Conservation (phyloP, 305 asterid species). For the Fraxinus paxiana region DNA sequence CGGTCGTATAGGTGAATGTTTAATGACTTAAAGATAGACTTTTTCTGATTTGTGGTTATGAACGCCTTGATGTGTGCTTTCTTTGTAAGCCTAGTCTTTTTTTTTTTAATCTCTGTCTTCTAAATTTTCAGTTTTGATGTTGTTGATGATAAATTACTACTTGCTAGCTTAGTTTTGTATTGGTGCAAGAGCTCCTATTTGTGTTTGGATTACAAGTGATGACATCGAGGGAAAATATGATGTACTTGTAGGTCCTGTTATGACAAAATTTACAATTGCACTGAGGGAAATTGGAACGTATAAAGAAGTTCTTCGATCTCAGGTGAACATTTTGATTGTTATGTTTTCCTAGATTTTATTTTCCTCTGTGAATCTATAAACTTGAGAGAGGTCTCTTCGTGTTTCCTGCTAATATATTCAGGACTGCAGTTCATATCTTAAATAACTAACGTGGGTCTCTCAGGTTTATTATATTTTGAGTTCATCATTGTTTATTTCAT, state of each 20-base stretch:
- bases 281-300: constrained; percentile 97
- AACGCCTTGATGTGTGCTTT: neutral
- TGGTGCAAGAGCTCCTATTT: constrained; percentile 19
- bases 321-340: constrained; percentile 44
- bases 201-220: constrained; percentile 16
- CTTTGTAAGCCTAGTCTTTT: neutral
- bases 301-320: constrained; percentile 99
- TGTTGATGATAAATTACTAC: constrained; percentile 8
- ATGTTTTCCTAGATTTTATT: neutral
- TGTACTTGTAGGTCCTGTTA: constrained; percentile 76
- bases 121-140: neutral
- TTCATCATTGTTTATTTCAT: neutral
- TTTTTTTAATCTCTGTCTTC: neutral
- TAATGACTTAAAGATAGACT: neutral
- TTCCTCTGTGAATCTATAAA: neutral
- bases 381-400: neutral
- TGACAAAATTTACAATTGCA: constrained; percentile 98
- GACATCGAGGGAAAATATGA: constrained; percentile 19
- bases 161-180: constrained; percentile 6
- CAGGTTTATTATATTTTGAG: neutral
- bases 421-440: neutral
- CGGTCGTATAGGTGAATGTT: neutral
- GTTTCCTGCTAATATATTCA: neutral
- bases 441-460: neutral
- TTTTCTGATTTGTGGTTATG: constrained; percentile 10